phyloP scores from a whole-genome alignment of 192 early-diverging fungal genomes.

The Backusella liffmaniae region DNA sequence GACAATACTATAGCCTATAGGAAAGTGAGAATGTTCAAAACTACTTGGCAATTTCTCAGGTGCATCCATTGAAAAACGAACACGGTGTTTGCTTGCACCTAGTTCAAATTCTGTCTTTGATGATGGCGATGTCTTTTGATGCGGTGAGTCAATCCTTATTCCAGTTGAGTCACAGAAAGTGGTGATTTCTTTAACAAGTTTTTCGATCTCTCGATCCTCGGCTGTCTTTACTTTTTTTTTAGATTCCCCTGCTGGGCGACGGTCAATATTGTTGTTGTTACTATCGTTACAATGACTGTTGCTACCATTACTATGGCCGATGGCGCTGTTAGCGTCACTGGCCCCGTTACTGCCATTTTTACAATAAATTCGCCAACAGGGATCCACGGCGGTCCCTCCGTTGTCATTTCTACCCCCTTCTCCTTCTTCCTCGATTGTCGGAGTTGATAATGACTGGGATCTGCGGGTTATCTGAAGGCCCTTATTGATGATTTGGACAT shows the following conservation, averaged over 20 bases:
- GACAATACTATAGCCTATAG: not conserved
- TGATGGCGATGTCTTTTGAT: not conserved
- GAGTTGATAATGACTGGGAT: not conserved
- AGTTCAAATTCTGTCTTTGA: constrained; percentile 5
- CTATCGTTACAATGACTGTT: not conserved
- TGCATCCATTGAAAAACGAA: constrained; percentile 3
- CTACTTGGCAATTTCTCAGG: not conserved
- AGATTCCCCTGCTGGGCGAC: not conserved
- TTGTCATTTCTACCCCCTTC: not conserved
- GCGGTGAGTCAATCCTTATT: not conserved
- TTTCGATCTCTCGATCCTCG: constrained; percentile 9
- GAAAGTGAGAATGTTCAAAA: constrained; percentile 2
- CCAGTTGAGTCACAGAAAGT: not conserved
- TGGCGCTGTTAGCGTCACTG: not conserved
- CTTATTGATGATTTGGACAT: constrained; percentile 14
- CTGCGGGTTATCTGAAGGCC: constrained; percentile 8
- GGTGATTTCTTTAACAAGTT: not conserved
- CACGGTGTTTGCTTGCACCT: not conserved
- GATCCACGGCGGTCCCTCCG: not conserved
- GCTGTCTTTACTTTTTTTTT: constrained; percentile 6
- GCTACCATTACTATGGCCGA: too few species aligned
- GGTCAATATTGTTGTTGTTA: not conserved
- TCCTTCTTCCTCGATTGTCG: not conserved
- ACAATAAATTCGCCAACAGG: not conserved
- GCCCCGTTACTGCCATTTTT: not conserved